phyloP scores from a whole-genome alignment of 257 asterid species.

The Haberlea rhodopensis region DNA sequence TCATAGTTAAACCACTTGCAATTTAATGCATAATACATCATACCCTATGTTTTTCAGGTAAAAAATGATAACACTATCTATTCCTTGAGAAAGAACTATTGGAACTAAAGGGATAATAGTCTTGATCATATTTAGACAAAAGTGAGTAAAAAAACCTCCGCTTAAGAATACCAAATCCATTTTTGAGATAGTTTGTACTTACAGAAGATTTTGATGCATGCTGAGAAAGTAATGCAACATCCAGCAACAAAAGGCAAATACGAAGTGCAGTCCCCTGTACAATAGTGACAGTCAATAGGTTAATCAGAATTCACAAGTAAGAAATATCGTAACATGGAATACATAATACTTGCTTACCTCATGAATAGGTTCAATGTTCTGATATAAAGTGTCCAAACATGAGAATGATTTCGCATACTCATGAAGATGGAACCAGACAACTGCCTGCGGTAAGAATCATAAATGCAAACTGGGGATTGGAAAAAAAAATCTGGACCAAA shows the following conservation, averaged over 20 bases:
- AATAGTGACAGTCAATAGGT: conserved; percentile 26
- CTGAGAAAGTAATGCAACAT: conserved; percentile 71
- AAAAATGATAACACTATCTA: too few relatives aligned
- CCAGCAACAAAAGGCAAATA: conserved; percentile 82
- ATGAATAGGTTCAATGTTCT: conserved; percentile 78
- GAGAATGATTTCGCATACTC: conserved; percentile 70
- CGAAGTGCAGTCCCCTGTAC: conserved; percentile 83
- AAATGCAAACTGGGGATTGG: conserved; percentile 20
- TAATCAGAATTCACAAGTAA: neutral
- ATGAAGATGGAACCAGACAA: conserved; percentile 86
- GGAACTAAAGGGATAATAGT: neutral
- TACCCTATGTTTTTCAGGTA: neutral
- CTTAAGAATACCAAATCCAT: neutral
- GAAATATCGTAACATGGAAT: neutral
- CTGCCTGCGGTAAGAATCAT: conserved; percentile 64
- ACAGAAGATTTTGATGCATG: conserved; percentile 74
- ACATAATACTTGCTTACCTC: conserved; percentile 50
- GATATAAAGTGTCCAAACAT: conserved; percentile 69
- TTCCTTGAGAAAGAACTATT: neutral
- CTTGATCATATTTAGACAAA: neutral
- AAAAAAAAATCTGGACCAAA: conserved; percentile 14
- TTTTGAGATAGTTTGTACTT: conserved; percentile 35
- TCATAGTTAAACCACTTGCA: neutral
- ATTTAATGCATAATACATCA: neutral
- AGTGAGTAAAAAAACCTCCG: neutral